Evolutionary conservation across 73 alveolate genomes (phyloP).

Genomic region (Tetrahymena malaccensis): DNA sequence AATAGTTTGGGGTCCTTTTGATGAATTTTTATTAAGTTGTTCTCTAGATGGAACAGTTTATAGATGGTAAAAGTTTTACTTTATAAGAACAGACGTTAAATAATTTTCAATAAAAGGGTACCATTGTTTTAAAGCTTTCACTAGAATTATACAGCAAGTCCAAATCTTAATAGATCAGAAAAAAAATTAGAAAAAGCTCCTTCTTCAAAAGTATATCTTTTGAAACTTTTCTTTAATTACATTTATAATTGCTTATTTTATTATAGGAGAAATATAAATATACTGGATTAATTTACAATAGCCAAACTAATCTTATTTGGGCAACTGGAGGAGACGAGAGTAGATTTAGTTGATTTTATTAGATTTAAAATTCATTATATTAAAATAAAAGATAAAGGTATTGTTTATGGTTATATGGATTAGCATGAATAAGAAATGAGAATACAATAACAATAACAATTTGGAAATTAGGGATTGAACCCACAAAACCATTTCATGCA

Average conservation of each 20-base stretch:
- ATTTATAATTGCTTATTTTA: too few species aligned
- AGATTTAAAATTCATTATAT: not conserved
- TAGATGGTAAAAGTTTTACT: slow-evolving; percentile 25
- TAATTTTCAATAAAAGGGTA: not conserved
- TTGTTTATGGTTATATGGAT: not conserved
- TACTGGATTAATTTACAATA: slow-evolving; percentile 15
- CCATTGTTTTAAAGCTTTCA: slow-evolving; percentile 3
- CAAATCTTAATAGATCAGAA: slow-evolving; percentile 40
- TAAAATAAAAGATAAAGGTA: not conserved
- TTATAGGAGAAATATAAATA: slow-evolving; percentile 37
- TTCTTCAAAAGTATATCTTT: slow-evolving; percentile 32
- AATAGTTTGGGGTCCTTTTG: slow-evolving; percentile 61
- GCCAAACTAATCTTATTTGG: slow-evolving; percentile 50
- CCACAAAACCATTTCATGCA: not conserved
- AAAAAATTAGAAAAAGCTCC: slow-evolving; percentile 52
- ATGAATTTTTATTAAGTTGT: slow-evolving; percentile 60
- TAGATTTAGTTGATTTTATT: slow-evolving; percentile 22
- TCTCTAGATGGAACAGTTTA: slow-evolving; percentile 73
- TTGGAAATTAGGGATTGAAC: not conserved
- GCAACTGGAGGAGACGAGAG: slow-evolving; percentile 61
- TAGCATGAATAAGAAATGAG: not conserved
- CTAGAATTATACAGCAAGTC: slow-evolving; percentile 30
- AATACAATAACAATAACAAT: not conserved
- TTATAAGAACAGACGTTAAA: not conserved
- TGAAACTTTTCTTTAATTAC: too few species aligned